These are phyloP conservation scores for Hysterangium stoloniferum DNA, from an alignment of 768 basidiomycete genomes.

Conservation along the genomic window DNA sequence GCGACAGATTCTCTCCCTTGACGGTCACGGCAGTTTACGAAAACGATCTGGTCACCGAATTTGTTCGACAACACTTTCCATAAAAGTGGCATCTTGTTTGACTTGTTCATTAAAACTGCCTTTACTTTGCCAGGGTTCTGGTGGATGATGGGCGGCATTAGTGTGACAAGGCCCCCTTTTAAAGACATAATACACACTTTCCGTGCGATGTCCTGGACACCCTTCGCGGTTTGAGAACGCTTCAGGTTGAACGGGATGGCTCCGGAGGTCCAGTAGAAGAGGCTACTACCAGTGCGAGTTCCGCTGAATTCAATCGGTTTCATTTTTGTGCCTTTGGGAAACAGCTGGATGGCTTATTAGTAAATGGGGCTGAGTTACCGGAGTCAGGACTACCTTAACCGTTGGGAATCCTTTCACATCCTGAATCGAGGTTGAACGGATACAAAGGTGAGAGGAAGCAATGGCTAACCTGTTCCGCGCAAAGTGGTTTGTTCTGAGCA, in stretches of 20 bases:
- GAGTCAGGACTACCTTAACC: slow-evolving; percentile 51
- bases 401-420: slow-evolving; percentile 90
- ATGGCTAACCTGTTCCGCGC: slow-evolving; percentile 58
- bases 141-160: neutral
- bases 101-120: slow-evolving; percentile 65
- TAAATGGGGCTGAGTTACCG: neutral
- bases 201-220: slow-evolving; percentile 60
- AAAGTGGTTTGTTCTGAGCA: slow-evolving; percentile 71
- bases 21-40: slow-evolving; percentile 59
- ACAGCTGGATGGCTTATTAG: slow-evolving; percentile 41
- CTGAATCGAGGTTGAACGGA: slow-evolving; percentile 30
- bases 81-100: slow-evolving; percentile 65
- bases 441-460: neutral
- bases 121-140: slow-evolving; percentile 40
- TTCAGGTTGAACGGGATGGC: slow-evolving; percentile 67
- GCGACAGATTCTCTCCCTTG: slow-evolving; percentile 50
- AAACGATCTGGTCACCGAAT: slow-evolving; percentile 52
- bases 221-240: slow-evolving; percentile 38
- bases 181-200: slow-evolving; percentile 36
- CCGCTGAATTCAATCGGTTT: slow-evolving; percentile 59
- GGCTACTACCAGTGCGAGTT: slow-evolving; percentile 55
- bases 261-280: slow-evolving; percentile 71
- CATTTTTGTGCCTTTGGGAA: slow-evolving; percentile 63
- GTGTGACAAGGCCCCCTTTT: neutral
- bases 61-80: slow-evolving; percentile 78